Evolutionary conservation across 768 basidiomycete species (phyloP), one percentile per base, ranked within the genome.

Genomic region (Kwoniella dendrophila): DNA sequence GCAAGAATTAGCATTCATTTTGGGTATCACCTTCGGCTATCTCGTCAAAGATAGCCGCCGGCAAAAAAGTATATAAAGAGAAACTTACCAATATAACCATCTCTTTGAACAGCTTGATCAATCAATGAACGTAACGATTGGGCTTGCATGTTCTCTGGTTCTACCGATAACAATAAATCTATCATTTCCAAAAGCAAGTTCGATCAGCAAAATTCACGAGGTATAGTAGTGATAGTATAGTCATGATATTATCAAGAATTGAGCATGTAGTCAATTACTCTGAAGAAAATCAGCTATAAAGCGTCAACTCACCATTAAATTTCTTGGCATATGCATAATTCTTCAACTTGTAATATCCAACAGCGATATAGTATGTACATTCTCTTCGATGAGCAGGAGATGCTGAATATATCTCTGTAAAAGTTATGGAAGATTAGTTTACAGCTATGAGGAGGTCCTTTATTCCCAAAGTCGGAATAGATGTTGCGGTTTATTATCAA

Each of bases 331-430:
- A 90, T 20, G 90, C 89, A 77, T 88, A 97, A 76, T 97, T 93
- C 11, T 88, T 87, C 85, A 97, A 88, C 83, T 98, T 98, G 81
- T 92, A 97, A 79, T 98, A 87, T 0, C 96, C 96, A 14, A 98
- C 83, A 2, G 93, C 92, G 26, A 99, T 86, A 81, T 97, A 99
- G 75, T 98, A 99, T 34, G 97, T 81, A 71, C 95, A 98, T 80
- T 98, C 96, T 81, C 95, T 83, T 64, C 96, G 84, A 67, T 95
- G 85, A 22, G 86, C 79, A 4, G 94, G 88, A 64, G 96, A 93
- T 16, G 86, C 83, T 27, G 91, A 87, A 80, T 95, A 99, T 47
- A 99, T 88, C 56, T 97, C 96, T 97, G 40, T 7, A 36, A 24
- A 27, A 32, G 18, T 11, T 20, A 20, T 44, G 52, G 33, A 44